Evolutionary conservation across 495 filamentous ascomycete genomes (phyloP).

Genomic region (Neurospora terricola): DNA sequence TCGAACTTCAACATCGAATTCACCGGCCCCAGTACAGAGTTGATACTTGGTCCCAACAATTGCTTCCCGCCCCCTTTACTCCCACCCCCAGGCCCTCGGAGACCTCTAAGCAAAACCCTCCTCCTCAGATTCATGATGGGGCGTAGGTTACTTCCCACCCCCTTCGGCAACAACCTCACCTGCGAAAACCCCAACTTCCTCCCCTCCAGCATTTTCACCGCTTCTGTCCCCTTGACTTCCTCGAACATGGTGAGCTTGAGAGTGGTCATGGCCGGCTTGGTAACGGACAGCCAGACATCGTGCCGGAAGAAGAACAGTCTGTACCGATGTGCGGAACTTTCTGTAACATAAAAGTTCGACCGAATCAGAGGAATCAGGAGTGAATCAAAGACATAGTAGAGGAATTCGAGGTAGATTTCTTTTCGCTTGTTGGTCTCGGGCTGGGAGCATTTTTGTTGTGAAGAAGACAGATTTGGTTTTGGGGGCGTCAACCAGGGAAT

Average conservation of each 20-base stretch:
- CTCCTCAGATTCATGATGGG: constrained; percentile 80
- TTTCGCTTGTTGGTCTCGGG: constrained; percentile 68
- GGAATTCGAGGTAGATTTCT: constrained; percentile 71
- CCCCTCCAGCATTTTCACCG: too few relatives aligned
- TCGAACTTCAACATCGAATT: constrained; percentile 71
- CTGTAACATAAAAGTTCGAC: constrained; percentile 86
- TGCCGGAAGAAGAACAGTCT: constrained; percentile 90
- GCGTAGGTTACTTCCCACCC: constrained; percentile 34
- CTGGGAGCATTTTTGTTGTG: constrained; percentile 49
- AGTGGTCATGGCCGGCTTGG: constrained; percentile 56
- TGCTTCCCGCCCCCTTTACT: constrained; percentile 8
- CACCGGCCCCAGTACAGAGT: constrained; percentile 65
- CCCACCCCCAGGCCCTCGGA: neutral
- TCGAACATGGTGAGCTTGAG: constrained; percentile 73
- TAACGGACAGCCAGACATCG: constrained; percentile 74
- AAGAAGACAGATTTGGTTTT: constrained; percentile 15
- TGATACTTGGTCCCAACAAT: constrained; percentile 65
- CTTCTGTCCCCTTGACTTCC: constrained; percentile 60
- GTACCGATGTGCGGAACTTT: constrained; percentile 71
- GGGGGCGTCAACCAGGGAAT: constrained; percentile 66
- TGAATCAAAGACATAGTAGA: constrained; percentile 91
- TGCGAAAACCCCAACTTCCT: constrained; percentile 82
- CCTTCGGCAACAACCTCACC: constrained; percentile 73
- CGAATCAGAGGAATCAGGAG: constrained; percentile 81
- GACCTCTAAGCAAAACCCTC: constrained; percentile 37